Conservation (phyloP, 1,284 basidiomycete species). For the Naganishia liquefaciens region DNA sequence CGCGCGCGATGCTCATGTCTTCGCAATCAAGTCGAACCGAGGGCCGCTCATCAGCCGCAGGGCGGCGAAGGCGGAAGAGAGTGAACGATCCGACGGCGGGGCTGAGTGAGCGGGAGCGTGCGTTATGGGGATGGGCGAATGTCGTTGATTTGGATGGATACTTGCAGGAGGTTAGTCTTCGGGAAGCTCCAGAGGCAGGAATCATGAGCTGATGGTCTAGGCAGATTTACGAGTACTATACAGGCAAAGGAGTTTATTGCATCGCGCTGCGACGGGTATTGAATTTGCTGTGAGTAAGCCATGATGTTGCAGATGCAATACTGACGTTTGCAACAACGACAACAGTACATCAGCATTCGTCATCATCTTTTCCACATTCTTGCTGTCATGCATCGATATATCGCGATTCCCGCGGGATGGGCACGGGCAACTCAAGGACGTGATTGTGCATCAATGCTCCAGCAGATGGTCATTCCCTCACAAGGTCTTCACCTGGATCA, state of each 20-base stretch:
- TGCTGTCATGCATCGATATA: constrained; percentile 94
- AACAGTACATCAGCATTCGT: constrained; percentile 92
- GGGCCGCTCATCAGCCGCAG: constrained; percentile 49
- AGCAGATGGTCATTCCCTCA: constrained; percentile 54
- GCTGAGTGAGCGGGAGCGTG: constrained; percentile 80
- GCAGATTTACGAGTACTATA: constrained; percentile 82
- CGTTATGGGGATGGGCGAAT: constrained; percentile 98
- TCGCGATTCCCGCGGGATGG: constrained; percentile 61
- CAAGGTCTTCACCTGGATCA: constrained; percentile 32
- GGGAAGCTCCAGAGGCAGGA: neutral
- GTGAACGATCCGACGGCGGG: constrained; percentile 51
- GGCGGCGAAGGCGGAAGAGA: constrained; percentile 57
- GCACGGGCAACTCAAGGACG: constrained; percentile 65
- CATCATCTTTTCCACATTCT: constrained; percentile 92
- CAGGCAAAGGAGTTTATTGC: constrained; percentile 92
- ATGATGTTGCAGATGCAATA: neutral
- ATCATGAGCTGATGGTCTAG: neutral
- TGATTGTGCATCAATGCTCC: constrained; percentile 76
- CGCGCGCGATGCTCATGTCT: constrained; percentile 21
- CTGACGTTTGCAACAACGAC: constrained; percentile 22
- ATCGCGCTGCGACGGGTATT: constrained; percentile 84
- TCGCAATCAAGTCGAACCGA: constrained; percentile 25
- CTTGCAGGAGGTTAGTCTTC: constrained; percentile 71
- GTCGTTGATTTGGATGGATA: constrained; percentile 94
- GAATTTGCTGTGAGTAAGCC: constrained; percentile 77